Evolutionary conservation across 2,329 filamentous ascomycete species (phyloP).

Genomic region (Lachnellula hyalina): DNA sequence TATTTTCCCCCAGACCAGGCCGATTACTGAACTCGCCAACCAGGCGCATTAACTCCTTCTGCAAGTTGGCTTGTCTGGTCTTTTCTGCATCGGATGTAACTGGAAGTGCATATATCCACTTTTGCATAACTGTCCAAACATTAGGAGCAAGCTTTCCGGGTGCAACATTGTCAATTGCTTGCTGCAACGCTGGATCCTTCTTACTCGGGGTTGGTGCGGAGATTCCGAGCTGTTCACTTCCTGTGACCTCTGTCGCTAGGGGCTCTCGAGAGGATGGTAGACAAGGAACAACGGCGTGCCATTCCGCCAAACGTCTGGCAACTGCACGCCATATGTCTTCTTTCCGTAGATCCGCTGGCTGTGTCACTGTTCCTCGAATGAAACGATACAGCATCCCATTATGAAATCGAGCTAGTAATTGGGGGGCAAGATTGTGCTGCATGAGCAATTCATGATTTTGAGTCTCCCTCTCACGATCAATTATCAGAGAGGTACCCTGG

Average conservation of each 20-base stretch:
- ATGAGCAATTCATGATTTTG: constrained; percentile 83
- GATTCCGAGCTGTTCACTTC: constrained; percentile 30
- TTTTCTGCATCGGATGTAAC: constrained; percentile 64
- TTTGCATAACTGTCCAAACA: constrained; percentile 91
- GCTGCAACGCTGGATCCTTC: constrained; percentile 35
- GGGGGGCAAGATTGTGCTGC: constrained; percentile 74
- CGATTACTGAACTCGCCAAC: constrained; percentile 68
- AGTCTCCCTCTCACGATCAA: constrained; percentile 83
- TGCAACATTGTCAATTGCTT: constrained; percentile 46
- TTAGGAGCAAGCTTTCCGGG: constrained; percentile 73
- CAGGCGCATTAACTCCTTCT: constrained; percentile 68
- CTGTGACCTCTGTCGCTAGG: constrained; percentile 33
- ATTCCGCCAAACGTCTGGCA: constrained; percentile 79
- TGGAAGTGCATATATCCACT: constrained; percentile 87
- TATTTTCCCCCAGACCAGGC: constrained; percentile 68
- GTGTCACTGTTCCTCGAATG: constrained; percentile 74
- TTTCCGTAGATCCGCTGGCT: constrained; percentile 72
- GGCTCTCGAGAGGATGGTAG: constrained; percentile 35
- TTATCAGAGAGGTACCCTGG: constrained; percentile 87
- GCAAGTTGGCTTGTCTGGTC: constrained; percentile 61
- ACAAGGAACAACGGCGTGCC: constrained; percentile 74
- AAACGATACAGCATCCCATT: constrained; percentile 96
- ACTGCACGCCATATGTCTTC: constrained; percentile 76
- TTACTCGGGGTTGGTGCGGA: constrained; percentile 27
- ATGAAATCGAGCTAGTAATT: constrained; percentile 83